phyloP scores from a whole-genome alignment of 768 basidiomycete species.

The Suillus subluteus region DNA sequence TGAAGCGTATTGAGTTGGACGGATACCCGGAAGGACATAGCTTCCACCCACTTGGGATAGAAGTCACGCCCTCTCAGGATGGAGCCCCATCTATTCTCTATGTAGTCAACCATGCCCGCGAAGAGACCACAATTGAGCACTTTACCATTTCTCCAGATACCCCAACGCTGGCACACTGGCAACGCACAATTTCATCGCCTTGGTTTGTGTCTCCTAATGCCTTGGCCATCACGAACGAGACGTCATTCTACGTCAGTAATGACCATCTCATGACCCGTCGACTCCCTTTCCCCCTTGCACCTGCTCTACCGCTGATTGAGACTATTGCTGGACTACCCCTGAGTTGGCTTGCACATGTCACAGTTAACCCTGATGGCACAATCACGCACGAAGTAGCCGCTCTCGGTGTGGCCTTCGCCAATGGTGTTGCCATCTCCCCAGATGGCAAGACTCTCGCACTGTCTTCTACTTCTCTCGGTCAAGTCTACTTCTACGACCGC shows the following conservation, averaged over 20 bases:
- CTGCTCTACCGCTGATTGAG: slow-evolving; percentile 56
- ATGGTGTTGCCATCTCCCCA: slow-evolving; percentile 67
- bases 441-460: slow-evolving; percentile 55
- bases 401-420: slow-evolving; percentile 63
- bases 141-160: slow-evolving; percentile 54
- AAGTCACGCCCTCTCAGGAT: slow-evolving; percentile 52
- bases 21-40: slow-evolving; percentile 60
- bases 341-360: slow-evolving; percentile 60
- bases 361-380: slow-evolving; percentile 37
- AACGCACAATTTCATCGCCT: slow-evolving; percentile 62
- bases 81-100: slow-evolving; percentile 60
- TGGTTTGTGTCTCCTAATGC: slow-evolving; percentile 70
- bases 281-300: slow-evolving; percentile 51
- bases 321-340: slow-evolving; percentile 59
- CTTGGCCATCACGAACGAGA: slow-evolving; percentile 64
- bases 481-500: slow-evolving; percentile 57
- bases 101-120: slow-evolving; percentile 69
- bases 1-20: slow-evolving; percentile 47
- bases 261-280: slow-evolving; percentile 73
- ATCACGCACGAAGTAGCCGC: slow-evolving; percentile 45
- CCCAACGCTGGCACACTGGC: slow-evolving; percentile 49
- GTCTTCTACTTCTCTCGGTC: slow-evolving; percentile 51
- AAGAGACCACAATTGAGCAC: slow-evolving; percentile 67
- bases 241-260: slow-evolving; percentile 73
- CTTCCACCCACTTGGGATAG: slow-evolving; percentile 76